Evolutionary conservation across 352 stramenopile genomes (phyloP).

Genomic region (Lagenidium sp.): DNA sequence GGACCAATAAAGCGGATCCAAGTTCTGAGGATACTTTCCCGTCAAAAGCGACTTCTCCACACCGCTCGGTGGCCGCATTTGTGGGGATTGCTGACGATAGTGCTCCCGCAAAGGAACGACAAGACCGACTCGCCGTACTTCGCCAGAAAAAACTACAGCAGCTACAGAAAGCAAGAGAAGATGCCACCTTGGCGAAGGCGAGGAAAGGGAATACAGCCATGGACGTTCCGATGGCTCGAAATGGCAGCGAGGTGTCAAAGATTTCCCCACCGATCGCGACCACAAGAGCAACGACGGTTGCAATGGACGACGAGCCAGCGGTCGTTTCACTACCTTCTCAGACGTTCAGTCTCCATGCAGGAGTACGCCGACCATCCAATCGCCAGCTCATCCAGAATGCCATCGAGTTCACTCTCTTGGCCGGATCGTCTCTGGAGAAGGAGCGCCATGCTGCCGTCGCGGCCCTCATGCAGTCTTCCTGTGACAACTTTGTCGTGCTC

Average conservation of each 20-base stretch:
- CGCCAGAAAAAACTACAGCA: slow-evolving; percentile 57
- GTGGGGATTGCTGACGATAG: too few relatives aligned
- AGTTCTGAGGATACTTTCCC: too few relatives aligned
- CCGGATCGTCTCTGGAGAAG: slow-evolving; percentile 46
- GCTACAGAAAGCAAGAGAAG: slow-evolving; percentile 34
- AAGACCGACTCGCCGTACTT: slow-evolving; percentile 32
- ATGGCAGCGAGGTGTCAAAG: too few relatives aligned
- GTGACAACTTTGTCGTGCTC: slow-evolving; percentile 69
- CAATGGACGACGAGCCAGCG: too few relatives aligned
- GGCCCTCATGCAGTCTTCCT: slow-evolving; percentile 27
- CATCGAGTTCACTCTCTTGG: slow-evolving; percentile 67
- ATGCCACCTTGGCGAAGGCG: slow-evolving; percentile 23
- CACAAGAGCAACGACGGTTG: too few relatives aligned
- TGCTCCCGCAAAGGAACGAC: too few relatives aligned
- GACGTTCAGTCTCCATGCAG: too few relatives aligned
- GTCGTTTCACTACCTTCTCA: too few relatives aligned
- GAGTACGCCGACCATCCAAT: slow-evolving; percentile 37
- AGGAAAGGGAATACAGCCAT: slow-evolving; percentile 4
- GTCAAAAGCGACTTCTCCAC: too few relatives aligned
- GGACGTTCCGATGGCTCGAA: too few relatives aligned
- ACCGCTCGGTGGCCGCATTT: too few relatives aligned
- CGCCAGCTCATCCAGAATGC: slow-evolving; percentile 70
- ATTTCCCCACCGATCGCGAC: background rate
- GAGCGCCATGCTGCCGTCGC: slow-evolving; percentile 36
- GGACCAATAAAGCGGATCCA: too few relatives aligned